These are phyloP conservation scores for Phallus indusiatus DNA, from an alignment of 768 basidiomycete genomes.

Conservation along the genomic window DNA sequence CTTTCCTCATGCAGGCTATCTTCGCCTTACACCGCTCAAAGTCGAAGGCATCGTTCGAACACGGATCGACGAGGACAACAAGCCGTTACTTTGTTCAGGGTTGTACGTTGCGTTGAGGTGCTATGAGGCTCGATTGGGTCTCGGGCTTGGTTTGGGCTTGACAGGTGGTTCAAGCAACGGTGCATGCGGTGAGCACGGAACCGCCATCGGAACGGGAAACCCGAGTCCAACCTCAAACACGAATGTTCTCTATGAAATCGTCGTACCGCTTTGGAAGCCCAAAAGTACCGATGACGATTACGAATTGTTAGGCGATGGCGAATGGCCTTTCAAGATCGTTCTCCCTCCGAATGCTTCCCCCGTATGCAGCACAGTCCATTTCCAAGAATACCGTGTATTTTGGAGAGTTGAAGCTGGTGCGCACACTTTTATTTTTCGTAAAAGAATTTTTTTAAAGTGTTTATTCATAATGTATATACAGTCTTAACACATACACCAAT, in stretches of 20 bases:
- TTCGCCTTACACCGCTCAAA: slow-evolving; percentile 71
- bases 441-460: slow-evolving; percentile 16
- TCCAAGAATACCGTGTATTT: slow-evolving; percentile 68
- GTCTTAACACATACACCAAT: slow-evolving; percentile 63
- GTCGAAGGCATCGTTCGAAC: slow-evolving; percentile 76
- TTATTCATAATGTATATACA: slow-evolving; percentile 19
- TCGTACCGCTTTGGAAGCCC: slow-evolving; percentile 52
- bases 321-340: slow-evolving; percentile 62
- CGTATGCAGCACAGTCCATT: slow-evolving; percentile 62
- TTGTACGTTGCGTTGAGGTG: slow-evolving; percentile 71
- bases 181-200: not conserved
- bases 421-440: slow-evolving; percentile 20
- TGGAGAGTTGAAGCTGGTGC: slow-evolving; percentile 80
- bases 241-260: slow-evolving; percentile 60
- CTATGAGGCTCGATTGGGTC: slow-evolving; percentile 67
- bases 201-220: slow-evolving; percentile 33
- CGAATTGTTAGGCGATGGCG: slow-evolving; percentile 52
- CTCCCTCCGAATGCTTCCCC: slow-evolving; percentile 46
- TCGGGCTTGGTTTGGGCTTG: not conserved
- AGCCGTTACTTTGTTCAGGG: slow-evolving; percentile 54
- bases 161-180: not conserved
- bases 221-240: slow-evolving; percentile 29
- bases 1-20: slow-evolving; percentile 70
- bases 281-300: slow-evolving; percentile 49
- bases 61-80: slow-evolving; percentile 58